Percentiles rank a stretch among this genome's conserved stretches.
Conservation (phyloP, 306 rosid species). For the Inga leiocalycina region DNA sequence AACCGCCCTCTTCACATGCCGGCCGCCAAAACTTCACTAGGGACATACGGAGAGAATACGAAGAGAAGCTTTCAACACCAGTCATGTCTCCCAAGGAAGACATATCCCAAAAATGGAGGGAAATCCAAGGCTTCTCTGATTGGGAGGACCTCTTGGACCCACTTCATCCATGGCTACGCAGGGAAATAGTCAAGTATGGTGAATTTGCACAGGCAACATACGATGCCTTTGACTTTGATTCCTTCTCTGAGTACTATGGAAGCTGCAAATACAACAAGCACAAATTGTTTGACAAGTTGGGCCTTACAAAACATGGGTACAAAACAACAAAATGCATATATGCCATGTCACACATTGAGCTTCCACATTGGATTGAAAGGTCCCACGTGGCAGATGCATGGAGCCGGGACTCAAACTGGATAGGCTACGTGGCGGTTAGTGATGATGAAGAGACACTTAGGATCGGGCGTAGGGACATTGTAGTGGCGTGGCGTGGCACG, state of each 20-base stretch:
- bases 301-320: slow-evolving; percentile 47
- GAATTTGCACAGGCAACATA: slow-evolving; percentile 78
- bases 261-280: slow-evolving; percentile 56
- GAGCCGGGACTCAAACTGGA: slow-evolving; percentile 79
- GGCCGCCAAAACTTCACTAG: neutral
- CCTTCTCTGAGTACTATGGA: slow-evolving; percentile 63
- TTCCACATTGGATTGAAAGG: slow-evolving; percentile 67
- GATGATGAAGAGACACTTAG: slow-evolving; percentile 54
- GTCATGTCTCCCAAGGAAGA: slow-evolving; percentile 58
- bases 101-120: slow-evolving; percentile 55
- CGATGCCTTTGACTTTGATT: slow-evolving; percentile 68
- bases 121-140: slow-evolving; percentile 51
- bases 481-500: slow-evolving; percentile 73
- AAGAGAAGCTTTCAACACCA: slow-evolving; percentile 51
- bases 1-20: slow-evolving; percentile 33
- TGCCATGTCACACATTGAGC: slow-evolving; percentile 64
- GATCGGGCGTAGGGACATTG: slow-evolving; percentile 64
- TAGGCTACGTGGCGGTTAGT: slow-evolving; percentile 62
- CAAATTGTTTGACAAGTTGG: slow-evolving; percentile 48
- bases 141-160: slow-evolving; percentile 64
- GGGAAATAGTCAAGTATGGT: slow-evolving; percentile 72
- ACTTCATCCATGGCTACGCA: slow-evolving; percentile 57
- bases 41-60: slow-evolving; percentile 5
- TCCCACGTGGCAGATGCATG: slow-evolving; percentile 51
- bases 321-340: slow-evolving; percentile 54